Conservation (phyloP, 2,329 filamentous ascomycete genomes). For the Verticillium zaregamsianum region DNA sequence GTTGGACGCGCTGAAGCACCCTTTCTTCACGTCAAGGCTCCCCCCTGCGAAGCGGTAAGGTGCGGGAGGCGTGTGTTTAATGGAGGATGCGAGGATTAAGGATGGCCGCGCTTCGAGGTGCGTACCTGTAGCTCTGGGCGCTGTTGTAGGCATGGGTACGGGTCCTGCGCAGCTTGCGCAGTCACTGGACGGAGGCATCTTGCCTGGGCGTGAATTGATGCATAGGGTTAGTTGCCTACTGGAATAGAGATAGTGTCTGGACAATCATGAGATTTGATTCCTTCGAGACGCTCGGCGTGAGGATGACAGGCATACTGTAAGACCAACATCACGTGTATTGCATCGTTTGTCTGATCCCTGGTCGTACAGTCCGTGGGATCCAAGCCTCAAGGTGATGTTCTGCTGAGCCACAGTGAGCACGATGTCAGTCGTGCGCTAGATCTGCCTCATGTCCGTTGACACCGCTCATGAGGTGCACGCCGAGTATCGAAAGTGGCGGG, state of each 20-base stretch:
- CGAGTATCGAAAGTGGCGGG: not conserved
- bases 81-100: not conserved
- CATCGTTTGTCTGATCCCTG: not conserved
- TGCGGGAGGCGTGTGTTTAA: constrained; percentile 8
- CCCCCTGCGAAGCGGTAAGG: constrained; percentile 17
- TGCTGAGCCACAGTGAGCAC: not conserved
- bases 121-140: no score
- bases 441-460: not conserved
- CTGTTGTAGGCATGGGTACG: no score
- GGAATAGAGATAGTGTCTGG: not conserved
- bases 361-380: not conserved
- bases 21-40: constrained; percentile 64
- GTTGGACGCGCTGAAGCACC: constrained; percentile 80
- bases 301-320: not conserved
- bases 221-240: not conserved
- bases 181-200: no score
- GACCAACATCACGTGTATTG: not conserved
- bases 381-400: not conserved
- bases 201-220: no score
- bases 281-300: not conserved
- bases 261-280: no score
- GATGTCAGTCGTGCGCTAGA: not conserved
- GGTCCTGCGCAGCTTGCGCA: no score
- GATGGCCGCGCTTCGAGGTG: no score
- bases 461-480: not conserved